phyloP scores from a whole-genome alignment of 2,329 filamentous ascomycete genomes.

The Penicillium sp. region DNA sequence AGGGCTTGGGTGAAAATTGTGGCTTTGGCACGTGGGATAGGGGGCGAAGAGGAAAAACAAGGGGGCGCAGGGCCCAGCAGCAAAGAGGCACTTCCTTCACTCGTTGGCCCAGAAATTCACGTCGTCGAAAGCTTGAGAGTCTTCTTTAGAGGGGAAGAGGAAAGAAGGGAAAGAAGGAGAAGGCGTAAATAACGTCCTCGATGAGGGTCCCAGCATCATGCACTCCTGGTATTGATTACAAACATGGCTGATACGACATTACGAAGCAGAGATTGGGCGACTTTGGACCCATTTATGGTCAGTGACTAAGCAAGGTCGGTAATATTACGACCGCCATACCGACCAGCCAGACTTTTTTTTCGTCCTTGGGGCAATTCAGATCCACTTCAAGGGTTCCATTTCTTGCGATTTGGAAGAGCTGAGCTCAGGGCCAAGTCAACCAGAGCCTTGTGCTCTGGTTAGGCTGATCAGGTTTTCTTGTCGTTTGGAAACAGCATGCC shows the following conservation, averaged over 20 bases:
- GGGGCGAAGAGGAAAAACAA: background rate
- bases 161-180: slow-evolving; percentile 3
- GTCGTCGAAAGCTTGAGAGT: background rate
- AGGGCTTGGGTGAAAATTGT: slow-evolving; percentile 15
- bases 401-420: background rate
- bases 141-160: background rate
- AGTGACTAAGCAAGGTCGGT: background rate
- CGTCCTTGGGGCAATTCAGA: background rate
- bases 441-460: background rate
- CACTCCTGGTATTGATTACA: slow-evolving; percentile 12
- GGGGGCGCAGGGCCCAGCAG: slow-evolving; percentile 3
- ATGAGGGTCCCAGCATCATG: slow-evolving; percentile 9
- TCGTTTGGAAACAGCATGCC: background rate
- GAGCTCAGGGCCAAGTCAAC: background rate
- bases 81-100: background rate
- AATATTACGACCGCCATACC: background rate
- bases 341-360: slow-evolving; percentile 1
- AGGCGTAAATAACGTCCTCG: slow-evolving; percentile 2
- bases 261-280: background rate
- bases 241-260: slow-evolving; percentile 4
- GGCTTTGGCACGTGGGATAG: slow-evolving; percentile 27
- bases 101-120: background rate
- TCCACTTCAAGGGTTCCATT: background rate
- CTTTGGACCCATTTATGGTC: background rate
- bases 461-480: background rate